Base-by-base conservation (phyloP, 2,329 filamentous ascomycete species). In the Talaromyces sp. region DNA sequence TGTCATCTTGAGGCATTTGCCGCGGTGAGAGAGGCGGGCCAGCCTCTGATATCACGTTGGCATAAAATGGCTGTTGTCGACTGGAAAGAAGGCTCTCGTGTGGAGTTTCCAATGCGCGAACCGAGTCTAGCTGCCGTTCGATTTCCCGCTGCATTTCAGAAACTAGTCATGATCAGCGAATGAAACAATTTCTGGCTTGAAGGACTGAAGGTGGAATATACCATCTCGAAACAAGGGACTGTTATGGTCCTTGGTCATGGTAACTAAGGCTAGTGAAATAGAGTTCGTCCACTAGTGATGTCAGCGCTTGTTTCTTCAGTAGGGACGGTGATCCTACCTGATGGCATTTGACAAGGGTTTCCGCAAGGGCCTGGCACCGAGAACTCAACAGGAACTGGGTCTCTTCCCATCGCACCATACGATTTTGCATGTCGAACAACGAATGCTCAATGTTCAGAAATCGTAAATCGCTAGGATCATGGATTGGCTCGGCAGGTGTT, bases 1-100 rank as follows among this genome's bases (percentile, higher is more conserved):
- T 85, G 62, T 96, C 93, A 69, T 96, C 92, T 69, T 92, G 89
- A 10, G 92, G 86, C 65, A 92, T 78, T 75, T 96, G 92, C 64
- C 92, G 87, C 21, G 93, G 93, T 46, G 93, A 97, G 43, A 96
- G 83, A 11, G 92, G 92, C 1, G 88, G 73, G 7, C 73, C 84
- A 62, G 90, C 87, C 64, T 92, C 90, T 26, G 90, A 69, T 5
- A 78, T 75, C 58, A 81, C 77, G 65, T 81, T 83, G 50, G 83
- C 78, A 66, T 90, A 87, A 73, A 87, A 90, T 54, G 84, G 82
- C 63, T 85, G 86, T 63, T 85, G 86, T 62, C 87, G 85, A 63
- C 83, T 84, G 32, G 84, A 83, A 9, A 87, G 82, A 54, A 85
- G 79, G 62, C 80, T 80, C 61, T 95, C 92, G 61, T 88, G 86